Percentiles rank a stretch among this genome's conserved stretches.
Conservation (phyloP, 306 rosid genomes). For the Arachis hypogaea region DNA sequence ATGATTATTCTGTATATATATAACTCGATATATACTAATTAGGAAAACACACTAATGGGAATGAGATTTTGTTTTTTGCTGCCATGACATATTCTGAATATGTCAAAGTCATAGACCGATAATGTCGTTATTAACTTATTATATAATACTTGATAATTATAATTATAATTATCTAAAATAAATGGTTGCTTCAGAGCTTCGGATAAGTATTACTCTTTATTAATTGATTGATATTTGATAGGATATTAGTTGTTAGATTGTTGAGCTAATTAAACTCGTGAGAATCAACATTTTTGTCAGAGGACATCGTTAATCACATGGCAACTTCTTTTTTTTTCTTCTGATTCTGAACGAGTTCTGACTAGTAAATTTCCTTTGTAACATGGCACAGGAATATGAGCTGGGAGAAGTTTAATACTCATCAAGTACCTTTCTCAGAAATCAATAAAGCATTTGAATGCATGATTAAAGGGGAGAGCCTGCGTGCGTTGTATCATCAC, state of each 20-base stretch:
- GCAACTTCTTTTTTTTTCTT: not conserved
- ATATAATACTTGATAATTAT: no score
- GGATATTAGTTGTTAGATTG: no score
- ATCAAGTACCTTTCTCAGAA: conserved; percentile 44
- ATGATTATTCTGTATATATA: not conserved
- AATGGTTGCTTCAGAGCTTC: no score
- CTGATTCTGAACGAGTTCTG: not conserved
- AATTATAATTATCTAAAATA: not conserved
- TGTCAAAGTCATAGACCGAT: not conserved
- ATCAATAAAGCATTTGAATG: conserved; percentile 49
- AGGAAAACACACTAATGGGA: not conserved
- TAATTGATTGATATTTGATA: no score
- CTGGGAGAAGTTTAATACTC: conserved; percentile 45
- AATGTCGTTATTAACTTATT: not conserved
- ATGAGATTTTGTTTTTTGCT: not conserved
- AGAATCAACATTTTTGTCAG: conserved; percentile 26
- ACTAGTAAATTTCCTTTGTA: not conserved
- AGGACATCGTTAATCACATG: no score
- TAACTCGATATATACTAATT: no score
- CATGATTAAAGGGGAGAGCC: conserved; percentile 46
- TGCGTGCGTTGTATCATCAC: conserved; percentile 30
- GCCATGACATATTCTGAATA: not conserved
- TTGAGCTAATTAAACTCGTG: no score
- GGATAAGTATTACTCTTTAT: no score
- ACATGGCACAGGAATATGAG: conserved; percentile 45